Conservation (phyloP, 768 basidiomycete genomes). For the Hygrophorus russula region DNA sequence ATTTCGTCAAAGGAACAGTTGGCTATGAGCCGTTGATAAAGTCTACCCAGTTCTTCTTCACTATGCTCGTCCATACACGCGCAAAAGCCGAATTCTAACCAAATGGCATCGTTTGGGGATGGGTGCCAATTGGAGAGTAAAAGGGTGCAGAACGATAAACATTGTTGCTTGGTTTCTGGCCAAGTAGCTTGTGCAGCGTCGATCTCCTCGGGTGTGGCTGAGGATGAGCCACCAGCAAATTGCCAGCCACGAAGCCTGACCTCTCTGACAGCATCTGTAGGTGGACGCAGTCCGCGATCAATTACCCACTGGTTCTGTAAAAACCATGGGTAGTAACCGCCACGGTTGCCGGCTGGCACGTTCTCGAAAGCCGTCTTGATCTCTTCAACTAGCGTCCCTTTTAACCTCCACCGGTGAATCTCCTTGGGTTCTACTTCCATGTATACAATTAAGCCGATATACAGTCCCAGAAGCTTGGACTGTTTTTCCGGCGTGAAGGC, state of each 20-base stretch:
- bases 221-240: slow-evolving; percentile 7
- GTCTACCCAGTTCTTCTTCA: slow-evolving; percentile 6
- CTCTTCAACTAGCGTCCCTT: slow-evolving; percentile 21
- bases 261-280: background rate
- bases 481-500: slow-evolving; percentile 10
- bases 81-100: slow-evolving; percentile 17
- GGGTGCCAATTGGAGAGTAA: slow-evolving; percentile 7
- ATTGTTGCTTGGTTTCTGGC: background rate
- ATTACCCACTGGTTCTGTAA: slow-evolving; percentile 21
- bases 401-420: slow-evolving; percentile 21
- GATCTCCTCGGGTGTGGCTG: slow-evolving; percentile 5
- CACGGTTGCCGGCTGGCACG: slow-evolving; percentile 14
- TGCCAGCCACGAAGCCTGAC: slow-evolving; percentile 6
- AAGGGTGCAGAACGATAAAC: background rate
- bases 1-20: slow-evolving; percentile 27
- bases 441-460: slow-evolving; percentile 16
- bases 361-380: slow-evolving; percentile 19
- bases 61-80: slow-evolving; percentile 5
- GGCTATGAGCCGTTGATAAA: slow-evolving; percentile 16
- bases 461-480: slow-evolving; percentile 19
- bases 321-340: slow-evolving; percentile 25
- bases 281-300: slow-evolving; percentile 3
- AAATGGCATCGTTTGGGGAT: slow-evolving; percentile 6
- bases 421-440: slow-evolving; percentile 14
- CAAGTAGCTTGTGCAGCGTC: background rate